Base-by-base conservation (phyloP, 495 filamentous ascomycete species). In the Bathelium albidoporum region DNA sequence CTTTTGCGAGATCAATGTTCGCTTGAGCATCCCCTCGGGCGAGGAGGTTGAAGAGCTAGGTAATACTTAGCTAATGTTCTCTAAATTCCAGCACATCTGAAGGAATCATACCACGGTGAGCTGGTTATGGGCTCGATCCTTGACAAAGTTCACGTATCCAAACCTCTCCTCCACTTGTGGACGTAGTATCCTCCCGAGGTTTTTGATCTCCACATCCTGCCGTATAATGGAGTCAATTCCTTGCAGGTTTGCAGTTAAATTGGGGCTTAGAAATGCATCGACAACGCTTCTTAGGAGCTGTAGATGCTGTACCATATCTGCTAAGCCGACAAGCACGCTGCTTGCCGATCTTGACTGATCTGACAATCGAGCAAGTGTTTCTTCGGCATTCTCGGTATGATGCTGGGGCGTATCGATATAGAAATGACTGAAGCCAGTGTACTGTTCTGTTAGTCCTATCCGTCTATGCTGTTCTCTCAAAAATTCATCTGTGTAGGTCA, bases 1-100 rank as follows among this genome's bases (percentile, higher is more conserved):
- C 71, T 62, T 71, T 65, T 0, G 73, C 73, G 29, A 75, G 49
- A 29, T 55, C 49, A 20, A 55, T 55, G 4, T 55, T 55, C 24
- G 49, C 24, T 55, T 55, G 49, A 55, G 49, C 49, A 16, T 55
- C 49, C 22, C 49, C 49, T 28, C 49, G 49, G 49, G 49, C 49
- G 5, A 55, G 49, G 49, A 55, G 49, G 16, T 55, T 55, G 49
- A 55, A 55, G 49, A 55, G 2, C 49, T 55, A 24, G 11, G 20
- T 49, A 49, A 20, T 12, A 16, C 44, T 49, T 49, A 49, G 44
- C 44, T 49, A 49, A 49, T 22, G 44, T 49, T 49, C 44, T 22
- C 44, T 49, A 49, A 49, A 49, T 10, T 55, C 24, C 24, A 55
- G 16, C 24, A 24, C 16, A 55, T 16, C 49, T 55, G 49, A 28